These are phyloP conservation scores for Cordyceps cateniannulata DNA, from an alignment of 2,329 filamentous ascomycete genomes.

Conservation along the genomic window DNA sequence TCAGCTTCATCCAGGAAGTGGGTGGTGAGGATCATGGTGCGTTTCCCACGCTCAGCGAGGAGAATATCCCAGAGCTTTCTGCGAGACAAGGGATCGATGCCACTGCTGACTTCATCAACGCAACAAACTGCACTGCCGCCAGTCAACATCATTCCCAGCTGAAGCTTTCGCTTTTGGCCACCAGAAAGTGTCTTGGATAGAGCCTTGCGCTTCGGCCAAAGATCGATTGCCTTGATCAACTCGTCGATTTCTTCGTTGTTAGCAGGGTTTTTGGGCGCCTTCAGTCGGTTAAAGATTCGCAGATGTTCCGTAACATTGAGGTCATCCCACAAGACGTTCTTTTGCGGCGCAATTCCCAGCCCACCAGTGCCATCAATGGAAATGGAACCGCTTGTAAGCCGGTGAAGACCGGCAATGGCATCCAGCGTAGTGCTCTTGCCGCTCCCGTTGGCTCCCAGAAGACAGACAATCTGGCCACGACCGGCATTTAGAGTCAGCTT, in stretches of 20 bases:
- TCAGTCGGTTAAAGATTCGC: conserved; percentile 74
- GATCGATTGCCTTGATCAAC: conserved; percentile 65
- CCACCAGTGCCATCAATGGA: conserved; percentile 71
- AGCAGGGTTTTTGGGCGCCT: conserved; percentile 53
- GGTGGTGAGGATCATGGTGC: conserved; percentile 83
- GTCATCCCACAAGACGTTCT: conserved; percentile 90
- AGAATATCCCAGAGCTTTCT: conserved; percentile 94
- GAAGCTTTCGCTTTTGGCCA: conserved; percentile 86
- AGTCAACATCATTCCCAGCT: conserved; percentile 92
- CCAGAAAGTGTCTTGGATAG: conserved; percentile 74
- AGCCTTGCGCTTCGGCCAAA: conserved; percentile 66
- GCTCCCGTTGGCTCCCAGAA: conserved; percentile 83
- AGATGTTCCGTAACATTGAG: conserved; percentile 83
- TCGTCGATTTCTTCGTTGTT: conserved; percentile 52
- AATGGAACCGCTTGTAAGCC: conserved; percentile 69
- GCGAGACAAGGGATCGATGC: conserved; percentile 78
- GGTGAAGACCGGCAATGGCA: conserved; percentile 76
- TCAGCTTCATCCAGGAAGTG: conserved; percentile 95
- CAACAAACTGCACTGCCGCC: conserved; percentile 84
- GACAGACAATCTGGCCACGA: conserved; percentile 75
- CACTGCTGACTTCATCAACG: conserved; percentile 85
- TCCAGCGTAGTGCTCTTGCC: conserved; percentile 89
- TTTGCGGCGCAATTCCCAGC: conserved; percentile 82
- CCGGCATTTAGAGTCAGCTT: conserved; percentile 63
- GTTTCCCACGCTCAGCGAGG: conserved; percentile 70